phyloP scores from a whole-genome alignment of 495 filamentous ascomycete genomes.

The Staphylotrichum tortipilum region DNA sequence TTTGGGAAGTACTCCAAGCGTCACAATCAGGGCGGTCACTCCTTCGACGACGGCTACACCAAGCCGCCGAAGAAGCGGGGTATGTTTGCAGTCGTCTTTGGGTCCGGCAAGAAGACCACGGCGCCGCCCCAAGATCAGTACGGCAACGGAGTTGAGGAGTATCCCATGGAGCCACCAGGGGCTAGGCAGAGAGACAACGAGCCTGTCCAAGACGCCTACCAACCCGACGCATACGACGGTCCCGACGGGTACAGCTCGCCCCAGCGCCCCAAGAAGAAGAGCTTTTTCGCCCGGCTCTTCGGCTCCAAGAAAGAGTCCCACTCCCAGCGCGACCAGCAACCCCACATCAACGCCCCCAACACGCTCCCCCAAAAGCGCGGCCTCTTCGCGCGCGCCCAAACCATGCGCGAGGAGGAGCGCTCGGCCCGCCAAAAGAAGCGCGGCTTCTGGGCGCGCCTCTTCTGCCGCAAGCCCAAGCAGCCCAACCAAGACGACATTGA shows the following conservation, averaged over 20 bases:
- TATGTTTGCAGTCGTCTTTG: neutral
- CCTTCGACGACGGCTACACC: neutral
- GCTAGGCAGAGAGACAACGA: neutral
- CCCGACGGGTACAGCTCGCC: neutral
- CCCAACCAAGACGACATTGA: conserved; percentile 3
- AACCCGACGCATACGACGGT: neutral
- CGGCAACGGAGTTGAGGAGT: neutral
- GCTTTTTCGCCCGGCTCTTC: neutral
- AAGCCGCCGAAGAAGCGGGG: neutral
- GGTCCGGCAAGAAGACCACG: neutral
- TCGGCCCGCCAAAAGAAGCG: neutral
- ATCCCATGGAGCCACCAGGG: neutral
- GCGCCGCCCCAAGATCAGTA: no score
- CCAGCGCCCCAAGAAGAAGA: neutral
- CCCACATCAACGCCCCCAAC: neutral
- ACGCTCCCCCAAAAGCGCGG: neutral
- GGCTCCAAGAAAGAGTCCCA: neutral
- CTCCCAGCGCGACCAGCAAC: neutral
- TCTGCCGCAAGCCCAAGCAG: conserved; percentile 4
- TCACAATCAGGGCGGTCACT: neutral
- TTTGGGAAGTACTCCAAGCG: neutral
- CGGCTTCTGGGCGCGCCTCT: conserved; percentile 4
- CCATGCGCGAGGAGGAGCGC: neutral
- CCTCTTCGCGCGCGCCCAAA: neutral
- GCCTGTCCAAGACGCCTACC: no score